phyloP scores from a whole-genome alignment of 768 basidiomycete genomes.

The Termitomyces eurrhizus region DNA sequence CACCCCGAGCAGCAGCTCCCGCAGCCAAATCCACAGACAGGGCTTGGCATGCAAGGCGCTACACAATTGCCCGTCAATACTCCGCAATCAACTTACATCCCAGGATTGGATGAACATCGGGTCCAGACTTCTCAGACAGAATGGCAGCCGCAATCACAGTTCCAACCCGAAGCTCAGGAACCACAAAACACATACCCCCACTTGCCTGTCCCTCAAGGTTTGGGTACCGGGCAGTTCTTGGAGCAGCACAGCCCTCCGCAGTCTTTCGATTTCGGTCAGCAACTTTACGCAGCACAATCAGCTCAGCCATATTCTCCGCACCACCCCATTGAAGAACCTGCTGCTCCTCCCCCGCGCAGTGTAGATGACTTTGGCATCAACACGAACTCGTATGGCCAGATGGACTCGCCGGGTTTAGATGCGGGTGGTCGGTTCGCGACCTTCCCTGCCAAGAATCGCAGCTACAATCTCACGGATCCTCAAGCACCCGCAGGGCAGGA shows the following conservation, averaged over 20 bases:
- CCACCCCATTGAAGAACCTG: conserved; percentile 6
- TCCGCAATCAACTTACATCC: conserved; percentile 6
- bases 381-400: conserved; percentile 16
- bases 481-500: conserved; percentile 18
- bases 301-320: conserved; percentile 9
- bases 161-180: not conserved
- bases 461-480: conserved; percentile 27
- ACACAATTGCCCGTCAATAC: conserved; percentile 6
- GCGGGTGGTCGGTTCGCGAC: conserved; percentile 60
- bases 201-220: conserved; percentile 28
- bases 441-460: conserved; percentile 49
- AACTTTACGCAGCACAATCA: conserved; percentile 9
- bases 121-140: conserved; percentile 8
- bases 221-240: conserved; percentile 23
- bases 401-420: conserved; percentile 18
- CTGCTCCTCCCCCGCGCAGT: conserved; percentile 13
- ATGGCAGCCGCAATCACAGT: conserved; percentile 7
- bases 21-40: conserved; percentile 1
- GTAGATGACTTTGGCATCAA: conserved; percentile 44
- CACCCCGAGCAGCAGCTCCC: conserved; percentile 1
- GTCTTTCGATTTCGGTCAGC: conserved; percentile 10
- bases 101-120: not conserved
- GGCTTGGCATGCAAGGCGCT: not conserved
- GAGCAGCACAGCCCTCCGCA: conserved; percentile 20
- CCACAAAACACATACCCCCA: conserved; percentile 7